Evolutionary conservation across 768 basidiomycete species (phyloP).

Genomic region (Galerina marginata): DNA sequence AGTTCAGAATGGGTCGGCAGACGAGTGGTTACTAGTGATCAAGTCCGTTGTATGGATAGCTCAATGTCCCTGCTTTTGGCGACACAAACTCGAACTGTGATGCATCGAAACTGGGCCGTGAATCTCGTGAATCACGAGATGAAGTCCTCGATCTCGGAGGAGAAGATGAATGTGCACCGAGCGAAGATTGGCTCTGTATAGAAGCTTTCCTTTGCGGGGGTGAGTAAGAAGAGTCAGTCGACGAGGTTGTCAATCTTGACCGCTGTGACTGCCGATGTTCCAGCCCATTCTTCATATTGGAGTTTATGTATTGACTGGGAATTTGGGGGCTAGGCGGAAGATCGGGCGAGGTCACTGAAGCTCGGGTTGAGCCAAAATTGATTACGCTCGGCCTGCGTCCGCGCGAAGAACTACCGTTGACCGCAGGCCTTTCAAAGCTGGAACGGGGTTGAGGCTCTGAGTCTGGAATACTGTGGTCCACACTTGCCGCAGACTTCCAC

Average conservation of each 20-base stretch:
- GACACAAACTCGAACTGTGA: constrained; percentile 74
- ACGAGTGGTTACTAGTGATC: constrained; percentile 41
- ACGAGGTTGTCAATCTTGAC: constrained; percentile 39
- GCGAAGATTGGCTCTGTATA: constrained; percentile 15
- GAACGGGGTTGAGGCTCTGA: constrained; percentile 39
- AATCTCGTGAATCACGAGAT: constrained; percentile 46
- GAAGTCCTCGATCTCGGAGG: constrained; percentile 46
- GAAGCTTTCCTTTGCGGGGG: constrained; percentile 28
- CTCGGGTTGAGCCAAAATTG: constrained; percentile 46
- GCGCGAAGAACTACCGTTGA: constrained; percentile 35
- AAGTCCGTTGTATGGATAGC: constrained; percentile 62
- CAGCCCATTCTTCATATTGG: constrained; percentile 23
- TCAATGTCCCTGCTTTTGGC: constrained; percentile 50
- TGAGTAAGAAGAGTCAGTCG: constrained; percentile 38
- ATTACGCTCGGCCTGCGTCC: constrained; percentile 54
- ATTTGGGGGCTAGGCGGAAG: constrained; percentile 71
- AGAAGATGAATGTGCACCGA: constrained; percentile 34
- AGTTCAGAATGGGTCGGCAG: constrained; percentile 8
- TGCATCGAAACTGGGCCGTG: constrained; percentile 61
- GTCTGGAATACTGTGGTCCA: constrained; percentile 26
- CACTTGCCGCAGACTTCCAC: constrained; percentile 48
- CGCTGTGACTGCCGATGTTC: constrained; percentile 34
- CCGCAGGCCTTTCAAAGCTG: constrained; percentile 42
- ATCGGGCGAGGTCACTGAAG: constrained; percentile 42
- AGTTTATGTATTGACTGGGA: constrained; percentile 51